Base-by-base conservation (phyloP, 2,329 filamentous ascomycete genomes). In the Paracamarosporium sp. region DNA sequence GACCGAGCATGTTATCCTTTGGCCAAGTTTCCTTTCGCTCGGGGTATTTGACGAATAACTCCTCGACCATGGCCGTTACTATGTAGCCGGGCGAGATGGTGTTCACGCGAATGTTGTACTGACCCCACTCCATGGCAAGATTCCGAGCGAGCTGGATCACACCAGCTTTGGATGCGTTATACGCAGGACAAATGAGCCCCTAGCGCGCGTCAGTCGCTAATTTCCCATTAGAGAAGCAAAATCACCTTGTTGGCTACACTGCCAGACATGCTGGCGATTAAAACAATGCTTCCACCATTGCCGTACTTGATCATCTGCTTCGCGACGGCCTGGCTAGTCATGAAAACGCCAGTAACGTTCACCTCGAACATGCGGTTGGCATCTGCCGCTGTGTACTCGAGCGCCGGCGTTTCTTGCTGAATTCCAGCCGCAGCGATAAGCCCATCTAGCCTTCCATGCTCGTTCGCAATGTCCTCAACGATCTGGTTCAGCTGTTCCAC, bases 1-100 rank as follows among this genome's bases (percentile, higher is more conserved):
- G 64, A 25, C 72, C 87, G 52, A 96, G 82, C 92, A 96, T 95
- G 77, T 96, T 96, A 77, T 94, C 88, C 67, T 84, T 89, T 15
- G 90, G 86, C 93, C 93, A 96, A 59, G 88, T 84, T n/a, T 72
- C 70, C 55, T 68, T 73, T 30, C 79, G 82, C 68, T 93, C 90
- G 0, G 92, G 92, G 64, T 86, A 90, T 62, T 90, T 83, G 63
- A 88, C 83, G 69, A 97, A 95, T 30, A 96, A 84, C 56, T 86
- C 85, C 72, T 91, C 86, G 1, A 94, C 91, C 93, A 97, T 96
- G 22, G 89, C 86, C 1, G 90, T 93, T 22, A 90, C 85, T 69
- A 93, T 92, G 73, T 93, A 92, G 36, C 91, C 91, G 0, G 91
- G 90, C 20, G 88, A 92, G 61, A 95, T 85, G 13, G 89, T 92